Evolutionary conservation across 352 stramenopile species (phyloP), one percentile per base, ranked within the genome.

Genomic region (Globisporangium spiculum): DNA sequence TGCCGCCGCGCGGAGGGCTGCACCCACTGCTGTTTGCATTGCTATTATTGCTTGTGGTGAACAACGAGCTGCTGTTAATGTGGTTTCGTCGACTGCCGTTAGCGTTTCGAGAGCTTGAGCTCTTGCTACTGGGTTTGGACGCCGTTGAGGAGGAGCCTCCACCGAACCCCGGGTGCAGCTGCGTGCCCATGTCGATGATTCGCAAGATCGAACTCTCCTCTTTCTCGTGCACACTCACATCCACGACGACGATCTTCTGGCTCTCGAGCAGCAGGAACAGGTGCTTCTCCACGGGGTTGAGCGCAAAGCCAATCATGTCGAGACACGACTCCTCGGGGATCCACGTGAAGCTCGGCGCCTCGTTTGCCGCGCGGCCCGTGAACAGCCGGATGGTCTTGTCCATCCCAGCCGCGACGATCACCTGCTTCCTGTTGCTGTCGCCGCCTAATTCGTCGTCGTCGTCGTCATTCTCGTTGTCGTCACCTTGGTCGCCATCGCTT

Each of bases 371-470:
- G 1, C 73, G 78, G 22, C 82, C 80, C 9, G 77, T 63, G 61
- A 86, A 93, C 22, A 93, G 64, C 0, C 80, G 83, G 54, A 93
- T 75, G 20, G 81, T 91, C 67, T 86, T 88, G 72, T 93, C 85
- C 57, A 79, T 84, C 20, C 79, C 86, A 1, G 83, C 84, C 0
- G 82, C 80, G 10, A 91, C 52, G 32, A 93, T 75, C 66, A 82
- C 75, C 32, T 91, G 85, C 26, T 71, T 70, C 41, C 65, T 32
- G 48, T 63, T 32, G 20, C 44, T 53, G 24, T 38, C 24, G 20
- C 34, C 62, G 1, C 71, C 59, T 64, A 27, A 57, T 20, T 63
- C 38, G 5, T 72, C 57, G 27, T 32, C 27, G 30, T 75, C 60
- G 36, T 68, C 54, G 22, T 10, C 10, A 26, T 41, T 27, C 4